Evolutionary conservation across 768 basidiomycete species (phyloP), one percentile per base, ranked within the genome.

Genomic region (Tylopilus sp.): DNA sequence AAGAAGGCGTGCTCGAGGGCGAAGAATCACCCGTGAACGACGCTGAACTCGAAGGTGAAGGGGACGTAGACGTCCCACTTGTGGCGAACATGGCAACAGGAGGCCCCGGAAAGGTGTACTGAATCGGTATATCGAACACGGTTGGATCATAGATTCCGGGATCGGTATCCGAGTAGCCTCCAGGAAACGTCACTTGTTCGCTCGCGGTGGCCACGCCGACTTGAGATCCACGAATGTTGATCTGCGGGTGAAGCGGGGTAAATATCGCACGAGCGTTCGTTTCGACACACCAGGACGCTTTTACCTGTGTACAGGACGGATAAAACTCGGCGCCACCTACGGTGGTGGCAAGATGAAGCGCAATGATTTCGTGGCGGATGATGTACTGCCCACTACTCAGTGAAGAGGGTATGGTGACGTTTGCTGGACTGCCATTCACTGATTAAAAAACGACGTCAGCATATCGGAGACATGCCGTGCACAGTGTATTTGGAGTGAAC

Each of bases 261-360:
- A 15, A 35, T 17, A 6, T 15, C 6, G 15, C 33, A 35, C 15
- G 11, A 33, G 12, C 12, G 9, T 12, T 12, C 15, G 5, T 33
- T 13, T 15, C 12, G 11, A 35, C 15, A 35, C 15, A 17, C 33
- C 33, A 35, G n/a, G 6, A 17, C 36, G 33, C 9, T 45, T 35
- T 35, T 6, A 69, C 67, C 65, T 80, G 79, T 3, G 78, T 73
- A 66, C 89, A 92, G 23, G 80, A 79, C 0, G 86, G 83, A 65
- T 92, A 92, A 69, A 90, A 91, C 69, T 92, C 89, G 1, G 86
- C 88, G 18, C 85, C 86, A 6, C 82, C 81, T 17, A 61, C 10
- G 2, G 60, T 56, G n/a, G 62, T 73, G 6, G 77, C 88, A 41
- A 83, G 75, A 60, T 91, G 89, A 13, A 91, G 79, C 10, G 85